phyloP scores from a whole-genome alignment of 2,329 filamentous ascomycete genomes.

The Penicillium vulpinum region DNA sequence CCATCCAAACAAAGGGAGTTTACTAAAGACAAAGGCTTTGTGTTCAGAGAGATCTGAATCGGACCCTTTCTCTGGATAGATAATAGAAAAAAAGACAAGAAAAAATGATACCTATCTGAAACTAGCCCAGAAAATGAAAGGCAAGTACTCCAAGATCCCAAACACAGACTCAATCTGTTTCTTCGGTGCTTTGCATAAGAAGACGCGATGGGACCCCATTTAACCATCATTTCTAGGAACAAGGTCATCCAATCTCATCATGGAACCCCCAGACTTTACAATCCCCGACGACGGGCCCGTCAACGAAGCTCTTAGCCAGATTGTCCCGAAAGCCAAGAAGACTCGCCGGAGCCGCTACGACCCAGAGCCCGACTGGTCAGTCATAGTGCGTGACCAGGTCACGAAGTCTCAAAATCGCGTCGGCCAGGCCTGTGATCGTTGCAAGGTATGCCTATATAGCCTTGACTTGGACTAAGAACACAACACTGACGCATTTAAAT shows the following conservation, averaged over 20 bases:
- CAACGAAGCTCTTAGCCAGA: constrained; percentile 36
- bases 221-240: neutral
- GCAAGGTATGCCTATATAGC: constrained; percentile 24
- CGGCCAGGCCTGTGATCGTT: constrained; percentile 32
- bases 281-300: neutral
- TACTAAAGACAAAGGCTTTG: constrained; percentile 3
- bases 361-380: constrained; percentile 27
- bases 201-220: neutral
- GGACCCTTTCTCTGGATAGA: neutral
- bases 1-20: neutral
- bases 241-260: neutral
- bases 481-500: neutral
- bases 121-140: constrained; percentile 4
- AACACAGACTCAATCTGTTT: neutral
- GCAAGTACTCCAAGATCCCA: neutral
- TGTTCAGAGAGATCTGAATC: neutral
- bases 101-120: neutral
- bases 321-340: constrained; percentile 19
- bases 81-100: neutral
- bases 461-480: too few species aligned
- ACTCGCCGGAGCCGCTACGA: constrained; percentile 21
- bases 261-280: neutral
- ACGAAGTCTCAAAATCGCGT: constrained; percentile 14
- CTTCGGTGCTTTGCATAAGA: constrained; percentile 5
- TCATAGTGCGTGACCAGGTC: constrained; percentile 18